A percentile compares a stretch with the other conserved stretches of the same genome.
Evolutionary conservation across 164 flowering plant genomes (phyloP).

Genomic region (Macadamia integrifolia): DNA sequence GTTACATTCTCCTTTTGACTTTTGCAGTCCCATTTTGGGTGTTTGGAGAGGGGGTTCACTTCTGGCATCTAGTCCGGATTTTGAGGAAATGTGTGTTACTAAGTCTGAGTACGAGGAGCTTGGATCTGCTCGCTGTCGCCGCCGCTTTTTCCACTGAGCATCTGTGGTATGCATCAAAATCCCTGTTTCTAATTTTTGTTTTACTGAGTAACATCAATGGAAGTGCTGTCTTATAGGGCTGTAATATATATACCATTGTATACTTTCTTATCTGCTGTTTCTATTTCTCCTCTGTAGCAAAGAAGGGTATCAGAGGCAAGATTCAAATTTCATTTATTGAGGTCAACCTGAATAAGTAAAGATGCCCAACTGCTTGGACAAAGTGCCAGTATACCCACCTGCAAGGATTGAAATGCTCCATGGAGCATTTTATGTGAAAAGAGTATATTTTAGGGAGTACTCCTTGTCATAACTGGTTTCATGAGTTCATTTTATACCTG

Average conservation of each 20-base stretch:
- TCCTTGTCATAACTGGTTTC: neutral
- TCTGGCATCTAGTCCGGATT: conserved; percentile 94
- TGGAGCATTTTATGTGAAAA: neutral
- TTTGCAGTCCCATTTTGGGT: conserved; percentile 78
- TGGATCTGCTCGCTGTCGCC: conserved; percentile 86
- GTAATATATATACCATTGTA: neutral
- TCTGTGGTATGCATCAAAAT: neutral
- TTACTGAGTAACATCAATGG: neutral
- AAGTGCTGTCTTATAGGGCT: neutral
- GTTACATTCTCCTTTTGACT: neutral
- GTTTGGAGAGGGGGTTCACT: conserved; percentile 99
- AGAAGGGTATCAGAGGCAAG: neutral
- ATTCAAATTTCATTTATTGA: neutral
- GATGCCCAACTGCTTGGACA: neutral
- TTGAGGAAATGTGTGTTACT: conserved; percentile 89
- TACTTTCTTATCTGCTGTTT: neutral
- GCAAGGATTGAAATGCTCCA: neutral
- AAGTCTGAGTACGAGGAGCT: conserved; percentile 90
- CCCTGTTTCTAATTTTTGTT: neutral
- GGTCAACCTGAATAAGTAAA: neutral
- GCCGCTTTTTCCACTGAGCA: conserved; percentile 65
- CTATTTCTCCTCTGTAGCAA: neutral
- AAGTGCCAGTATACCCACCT: neutral
- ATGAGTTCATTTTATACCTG: neutral
- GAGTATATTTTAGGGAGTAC: neutral